Conservation (phyloP, 495 filamentous ascomycete genomes). For the Xylaria scruposa region DNA sequence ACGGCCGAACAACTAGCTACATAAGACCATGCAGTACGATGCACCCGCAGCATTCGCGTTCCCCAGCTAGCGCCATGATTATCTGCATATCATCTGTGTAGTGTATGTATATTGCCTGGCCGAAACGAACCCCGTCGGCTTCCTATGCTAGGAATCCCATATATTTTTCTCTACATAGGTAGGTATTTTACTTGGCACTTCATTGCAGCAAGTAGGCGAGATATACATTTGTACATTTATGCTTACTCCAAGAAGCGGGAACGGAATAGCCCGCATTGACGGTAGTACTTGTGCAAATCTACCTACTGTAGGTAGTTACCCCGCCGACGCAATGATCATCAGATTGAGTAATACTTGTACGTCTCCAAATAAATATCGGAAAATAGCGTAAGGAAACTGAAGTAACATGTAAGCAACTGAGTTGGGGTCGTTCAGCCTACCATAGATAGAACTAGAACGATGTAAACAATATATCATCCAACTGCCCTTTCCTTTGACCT, state of each 20-base stretch:
- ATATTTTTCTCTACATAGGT: no score
- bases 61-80: not conserved
- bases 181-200: no score
- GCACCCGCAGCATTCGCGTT: slow-evolving; percentile 16
- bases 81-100: slow-evolving; percentile 5
- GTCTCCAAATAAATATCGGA: not conserved
- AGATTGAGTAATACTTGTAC: not conserved
- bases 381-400: not conserved
- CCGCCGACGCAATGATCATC: slow-evolving; percentile 2
- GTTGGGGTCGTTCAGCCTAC: no score
- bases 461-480: not conserved
- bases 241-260: slow-evolving; percentile 9
- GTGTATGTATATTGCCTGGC: not conserved
- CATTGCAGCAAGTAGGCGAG: no score
- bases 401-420: no score
- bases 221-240: not conserved
- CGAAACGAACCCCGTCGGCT: slow-evolving; percentile 5
- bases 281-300: not conserved
- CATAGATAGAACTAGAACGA: not conserved
- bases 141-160: slow-evolving; percentile 9
- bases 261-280: not conserved
- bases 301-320: not conserved
- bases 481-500: not conserved
- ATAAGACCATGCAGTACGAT: not conserved
- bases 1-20: not conserved